Base-by-base conservation (phyloP, 1,284 basidiomycete genomes). In the Ustilago trichophora region DNA sequence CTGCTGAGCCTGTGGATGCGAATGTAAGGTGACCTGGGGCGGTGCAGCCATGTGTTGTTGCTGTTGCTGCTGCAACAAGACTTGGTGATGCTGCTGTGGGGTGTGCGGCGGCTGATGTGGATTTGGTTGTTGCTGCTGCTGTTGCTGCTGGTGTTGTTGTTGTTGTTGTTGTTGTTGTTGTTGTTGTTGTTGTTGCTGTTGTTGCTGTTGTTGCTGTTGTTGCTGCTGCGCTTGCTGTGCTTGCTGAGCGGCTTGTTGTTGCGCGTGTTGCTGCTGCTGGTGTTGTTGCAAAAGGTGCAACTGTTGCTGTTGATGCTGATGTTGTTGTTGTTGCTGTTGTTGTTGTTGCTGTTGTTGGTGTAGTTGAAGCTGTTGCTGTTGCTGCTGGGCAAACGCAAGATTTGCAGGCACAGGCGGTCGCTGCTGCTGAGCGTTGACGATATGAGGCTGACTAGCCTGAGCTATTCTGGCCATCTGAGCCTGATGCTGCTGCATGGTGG, bases 401-500 rank as follows among this genome's bases (percentile, higher is more conserved):
- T 57, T 64, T 24, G 54, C 36, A 36, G 49, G 29, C 10, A 53
- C 34, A 31, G 49, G 48, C 12, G 54, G 54, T 45, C 53, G 60
- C 43, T 59, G 63, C 35, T 59, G 55, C 26, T 59, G 56, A 41
- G 40, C 64, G 15, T 67, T 62, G 24, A 52, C 32, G 35, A 65
- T 41, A 15, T 55, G 56, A n/a, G 51, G 43, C 31, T 66, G 62
- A 49, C 36, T 38, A 8, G 50, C 49, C 32, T 59, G 63, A 3
- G 58, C 58, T n/a, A 68, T 62, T 6, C 65, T 25, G 10, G 64
- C 53, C 48, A 68, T 52, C 42, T 68, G 65, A 7, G 65, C 65
- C 26, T 68, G 65, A 34, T 68, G 65, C 38, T 62, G 65, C 38
- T 62, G 65, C 65, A 68, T 68, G 2, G 52, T 62, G 13, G 65